Percentiles rank a stretch among this genome's conserved stretches.
Conservation (phyloP, 106 monocot species). For the Acorus calamus region DNA sequence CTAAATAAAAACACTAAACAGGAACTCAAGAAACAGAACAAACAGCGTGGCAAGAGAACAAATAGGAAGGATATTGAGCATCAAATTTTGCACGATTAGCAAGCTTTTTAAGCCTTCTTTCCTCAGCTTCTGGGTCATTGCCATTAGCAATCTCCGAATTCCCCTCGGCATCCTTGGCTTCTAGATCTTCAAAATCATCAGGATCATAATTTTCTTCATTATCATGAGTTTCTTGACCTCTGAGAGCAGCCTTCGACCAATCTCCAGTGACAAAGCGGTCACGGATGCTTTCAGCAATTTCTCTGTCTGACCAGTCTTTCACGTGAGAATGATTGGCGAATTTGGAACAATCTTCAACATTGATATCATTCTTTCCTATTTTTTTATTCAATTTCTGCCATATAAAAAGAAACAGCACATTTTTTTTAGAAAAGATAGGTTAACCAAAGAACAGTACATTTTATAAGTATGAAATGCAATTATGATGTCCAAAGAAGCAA, state of each 20-base stretch:
- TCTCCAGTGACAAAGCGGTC: constrained; percentile 92
- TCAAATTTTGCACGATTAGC: constrained; percentile 94
- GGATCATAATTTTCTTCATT: constrained; percentile 33
- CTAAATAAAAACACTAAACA: background rate
- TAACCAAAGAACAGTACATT: background rate
- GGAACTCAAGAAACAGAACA: background rate
- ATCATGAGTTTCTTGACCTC: constrained; percentile 37
- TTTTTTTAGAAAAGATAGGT: background rate
- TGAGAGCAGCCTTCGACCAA: constrained; percentile 71
- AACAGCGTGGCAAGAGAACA: background rate
- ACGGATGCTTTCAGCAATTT: constrained; percentile 53
- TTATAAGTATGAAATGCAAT: no score
- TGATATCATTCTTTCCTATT: constrained; percentile 24
- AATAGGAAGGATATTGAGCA: constrained; percentile 78
- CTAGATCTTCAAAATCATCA: constrained; percentile 86
- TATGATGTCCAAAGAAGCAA: no score
- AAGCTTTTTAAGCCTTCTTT: constrained; percentile 79
- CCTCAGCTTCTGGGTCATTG: constrained; percentile 38
- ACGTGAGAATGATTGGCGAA: constrained; percentile 18
- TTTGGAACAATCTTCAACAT: constrained; percentile 75
- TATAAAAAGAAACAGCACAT: constrained; percentile 6
- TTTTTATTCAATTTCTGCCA: constrained; percentile 43
- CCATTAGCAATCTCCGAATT: constrained; percentile 9
- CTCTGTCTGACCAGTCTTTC: constrained; percentile 76
- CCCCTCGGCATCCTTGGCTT: constrained; percentile 37